A percentile compares a stretch with the other conserved stretches of the same genome.
These are phyloP conservation scores for Fistulifera solaris DNA, from an alignment of 108 stramenopile genomes.

Conservation along the genomic window DNA sequence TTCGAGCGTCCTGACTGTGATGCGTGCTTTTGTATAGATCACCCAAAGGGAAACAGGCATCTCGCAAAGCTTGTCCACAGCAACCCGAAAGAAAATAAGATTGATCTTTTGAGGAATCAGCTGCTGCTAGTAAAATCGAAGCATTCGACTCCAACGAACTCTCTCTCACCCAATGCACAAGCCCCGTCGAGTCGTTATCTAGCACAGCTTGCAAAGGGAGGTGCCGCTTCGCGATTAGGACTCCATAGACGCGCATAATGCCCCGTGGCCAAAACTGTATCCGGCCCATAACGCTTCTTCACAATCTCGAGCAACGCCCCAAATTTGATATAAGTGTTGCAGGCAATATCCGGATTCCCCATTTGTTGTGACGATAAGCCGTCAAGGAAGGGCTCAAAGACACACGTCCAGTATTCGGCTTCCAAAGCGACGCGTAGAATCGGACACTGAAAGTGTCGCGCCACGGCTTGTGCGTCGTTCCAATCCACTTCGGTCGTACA, in stretches of 20 bases:
- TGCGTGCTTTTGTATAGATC: conserved; percentile 48
- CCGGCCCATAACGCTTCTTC: conserved; percentile 25
- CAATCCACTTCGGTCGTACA: conserved; percentile 62
- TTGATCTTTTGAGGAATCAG: conserved; percentile 86
- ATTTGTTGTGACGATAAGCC: conserved; percentile 36
- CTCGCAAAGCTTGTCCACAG: conserved; percentile 38
- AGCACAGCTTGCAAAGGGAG: too few relatives aligned
- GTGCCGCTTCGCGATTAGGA: conserved; percentile 5
- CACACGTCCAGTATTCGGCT: conserved; percentile 85
- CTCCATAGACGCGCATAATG: conserved; percentile 84
- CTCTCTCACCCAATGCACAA: conserved; percentile 14
- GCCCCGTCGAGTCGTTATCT: conserved; percentile 1
- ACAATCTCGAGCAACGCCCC: conserved; percentile 73
- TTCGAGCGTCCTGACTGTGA: neutral
- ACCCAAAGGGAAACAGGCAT: conserved; percentile 85
- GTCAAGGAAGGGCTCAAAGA: conserved; percentile 85
- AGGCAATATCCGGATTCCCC: conserved; percentile 89
- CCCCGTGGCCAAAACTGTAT: conserved; percentile 78
- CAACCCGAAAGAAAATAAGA: conserved; percentile 89
- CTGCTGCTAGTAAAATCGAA: conserved; percentile 65
- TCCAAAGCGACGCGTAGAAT: conserved; percentile 67
- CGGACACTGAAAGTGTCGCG: conserved; percentile 64
- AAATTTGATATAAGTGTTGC: conserved; percentile 93
- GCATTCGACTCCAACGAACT: conserved; percentile 8
- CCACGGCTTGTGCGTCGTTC: conserved; percentile 74